Percentiles rank a stretch among this genome's conserved stretches.
These are phyloP conservation scores for Physcomitrellopsis africana DNA, from an alignment of 225 moss, liverwort and hornwort genomes.

Conservation along the genomic window DNA sequence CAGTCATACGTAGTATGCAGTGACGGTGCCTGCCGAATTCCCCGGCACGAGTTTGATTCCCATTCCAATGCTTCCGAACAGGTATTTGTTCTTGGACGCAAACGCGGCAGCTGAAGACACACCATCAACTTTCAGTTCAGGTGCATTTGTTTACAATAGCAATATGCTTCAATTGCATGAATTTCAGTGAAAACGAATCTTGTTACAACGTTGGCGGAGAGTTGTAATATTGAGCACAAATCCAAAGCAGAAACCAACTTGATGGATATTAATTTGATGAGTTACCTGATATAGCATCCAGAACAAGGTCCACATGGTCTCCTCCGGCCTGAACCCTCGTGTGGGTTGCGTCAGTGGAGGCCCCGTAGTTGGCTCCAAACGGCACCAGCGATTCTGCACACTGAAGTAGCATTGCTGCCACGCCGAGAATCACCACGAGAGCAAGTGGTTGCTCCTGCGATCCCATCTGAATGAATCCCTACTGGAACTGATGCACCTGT, in stretches of 20 bases:
- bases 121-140: background rate
- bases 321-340: constrained; percentile 39
- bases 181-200: background rate
- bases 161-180: background rate
- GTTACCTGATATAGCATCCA: constrained; percentile 39
- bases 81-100: constrained; percentile 61
- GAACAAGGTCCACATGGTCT: constrained; percentile 43
- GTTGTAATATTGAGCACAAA: no score
- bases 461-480: constrained; percentile 22
- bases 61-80: constrained; percentile 79
- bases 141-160: no score
- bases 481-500: background rate
- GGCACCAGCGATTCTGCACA: constrained; percentile 19
- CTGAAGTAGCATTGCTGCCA: constrained; percentile 14
- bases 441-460: background rate
- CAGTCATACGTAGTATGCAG: constrained; percentile 74
- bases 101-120: constrained; percentile 67
- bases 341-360: constrained; percentile 42
- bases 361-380: constrained; percentile 44
- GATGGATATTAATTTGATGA: background rate
- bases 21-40: constrained; percentile 91
- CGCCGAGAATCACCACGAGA: constrained; percentile 24
- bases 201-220: background rate
- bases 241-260: background rate
- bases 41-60: constrained; percentile 77